A percentile compares a stretch with the other conserved stretches of the same genome.
Evolutionary conservation across 1,284 basidiomycete genomes (phyloP).

Genomic region (Fomitopsis palustris): DNA sequence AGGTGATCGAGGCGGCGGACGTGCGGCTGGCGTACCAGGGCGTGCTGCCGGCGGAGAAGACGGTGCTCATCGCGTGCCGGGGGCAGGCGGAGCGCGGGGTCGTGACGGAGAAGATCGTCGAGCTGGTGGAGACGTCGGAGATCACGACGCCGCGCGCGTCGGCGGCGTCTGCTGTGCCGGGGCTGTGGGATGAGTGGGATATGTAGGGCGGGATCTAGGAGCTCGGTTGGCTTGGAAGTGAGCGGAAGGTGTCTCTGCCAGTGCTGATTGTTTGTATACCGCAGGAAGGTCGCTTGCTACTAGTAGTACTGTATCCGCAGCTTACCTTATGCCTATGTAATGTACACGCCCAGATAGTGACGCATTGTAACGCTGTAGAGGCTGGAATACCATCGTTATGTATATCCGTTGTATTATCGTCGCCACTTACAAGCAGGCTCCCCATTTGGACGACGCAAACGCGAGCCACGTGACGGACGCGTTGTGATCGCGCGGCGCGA

Average conservation of each 20-base stretch:
- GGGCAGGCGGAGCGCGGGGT: slow-evolving; percentile 50
- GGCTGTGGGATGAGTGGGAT: slow-evolving; percentile 72
- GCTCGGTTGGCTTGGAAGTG: not conserved
- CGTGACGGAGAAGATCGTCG: slow-evolving; percentile 58
- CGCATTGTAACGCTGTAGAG: not conserved
- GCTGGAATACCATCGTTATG: not conserved
- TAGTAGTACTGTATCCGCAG: not conserved
- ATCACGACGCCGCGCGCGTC: slow-evolving; percentile 34
- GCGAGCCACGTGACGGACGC: not conserved
- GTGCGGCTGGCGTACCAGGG: slow-evolving; percentile 58
- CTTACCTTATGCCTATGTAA: not conserved
- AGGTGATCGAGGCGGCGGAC: slow-evolving; percentile 68
- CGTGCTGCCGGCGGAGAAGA: slow-evolving; percentile 38
- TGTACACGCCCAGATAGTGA: not conserved
- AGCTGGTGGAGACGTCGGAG: slow-evolving; percentile 67
- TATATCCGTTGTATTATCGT: not conserved
- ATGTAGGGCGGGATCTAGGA: slow-evolving; percentile 18
- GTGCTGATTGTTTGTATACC: not conserved
- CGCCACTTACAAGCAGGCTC: not conserved
- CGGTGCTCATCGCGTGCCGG: slow-evolving; percentile 58
- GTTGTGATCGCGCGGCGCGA: not conserved
- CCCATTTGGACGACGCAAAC: not conserved
- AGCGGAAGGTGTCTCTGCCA: not conserved
- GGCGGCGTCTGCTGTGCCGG: slow-evolving; percentile 23
- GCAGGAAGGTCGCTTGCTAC: not conserved